Percentiles rank a stretch among this genome's conserved stretches.
phyloP scores from a whole-genome alignment of 2,329 filamentous ascomycete species.

The Colletotrichum sp. region DNA sequence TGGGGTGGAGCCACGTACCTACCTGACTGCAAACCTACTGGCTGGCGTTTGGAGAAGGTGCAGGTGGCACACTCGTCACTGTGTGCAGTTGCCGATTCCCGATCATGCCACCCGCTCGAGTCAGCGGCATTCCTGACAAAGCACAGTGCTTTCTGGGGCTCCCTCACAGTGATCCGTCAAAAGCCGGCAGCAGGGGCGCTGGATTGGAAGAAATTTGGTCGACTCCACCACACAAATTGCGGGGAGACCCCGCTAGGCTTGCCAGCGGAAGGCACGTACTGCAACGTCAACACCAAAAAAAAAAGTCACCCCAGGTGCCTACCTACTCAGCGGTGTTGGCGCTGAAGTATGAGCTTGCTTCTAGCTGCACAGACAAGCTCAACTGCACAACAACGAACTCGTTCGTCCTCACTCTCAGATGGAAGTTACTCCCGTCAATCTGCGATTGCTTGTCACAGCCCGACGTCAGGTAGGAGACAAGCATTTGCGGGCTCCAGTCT shows the following conservation, averaged over 20 bases:
- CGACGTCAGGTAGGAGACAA: not conserved
- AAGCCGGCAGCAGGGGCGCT: not conserved
- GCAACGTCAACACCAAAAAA: not conserved
- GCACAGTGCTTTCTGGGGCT: conserved; percentile 5
- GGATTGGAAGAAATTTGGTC: not conserved
- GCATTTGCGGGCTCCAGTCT: not conserved
- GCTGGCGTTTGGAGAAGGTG: not conserved
- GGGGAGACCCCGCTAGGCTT: conserved; percentile 13
- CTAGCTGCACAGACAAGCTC: not conserved
- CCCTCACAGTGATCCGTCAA: not conserved
- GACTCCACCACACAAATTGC: conserved; percentile 4
- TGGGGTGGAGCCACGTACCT: not conserved
- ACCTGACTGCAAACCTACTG: not conserved
- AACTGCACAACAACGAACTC: not conserved
- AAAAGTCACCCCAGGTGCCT: not conserved
- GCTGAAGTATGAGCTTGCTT: not conserved
- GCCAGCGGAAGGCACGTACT: not conserved
- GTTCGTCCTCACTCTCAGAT: not conserved
- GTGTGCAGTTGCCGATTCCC: not conserved
- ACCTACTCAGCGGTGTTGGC: not conserved
- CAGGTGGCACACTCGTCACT: not conserved
- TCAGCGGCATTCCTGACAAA: not conserved
- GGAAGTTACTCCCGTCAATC: not conserved
- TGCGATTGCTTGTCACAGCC: not conserved
- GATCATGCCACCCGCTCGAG: not conserved